Conservation (phyloP, 768 basidiomycete genomes). For the Phanerodontia chrysosporium region DNA sequence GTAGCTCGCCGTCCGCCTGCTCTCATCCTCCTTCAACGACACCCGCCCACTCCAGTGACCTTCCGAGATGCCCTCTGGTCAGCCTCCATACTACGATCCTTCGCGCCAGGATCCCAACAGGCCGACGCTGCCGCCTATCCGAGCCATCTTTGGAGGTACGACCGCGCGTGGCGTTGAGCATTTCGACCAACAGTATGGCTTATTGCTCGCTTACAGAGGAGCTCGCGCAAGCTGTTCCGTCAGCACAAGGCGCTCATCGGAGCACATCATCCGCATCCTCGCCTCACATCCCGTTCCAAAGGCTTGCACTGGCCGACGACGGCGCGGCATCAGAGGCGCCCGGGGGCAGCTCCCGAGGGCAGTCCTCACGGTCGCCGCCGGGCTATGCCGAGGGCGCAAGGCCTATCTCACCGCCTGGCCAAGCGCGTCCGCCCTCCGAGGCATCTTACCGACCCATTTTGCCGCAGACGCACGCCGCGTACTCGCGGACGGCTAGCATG, state of each 20-base stretch:
- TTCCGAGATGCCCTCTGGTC: slow-evolving; percentile 21
- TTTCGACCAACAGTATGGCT: neutral
- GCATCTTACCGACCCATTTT: slow-evolving; percentile 13
- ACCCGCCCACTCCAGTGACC: neutral
- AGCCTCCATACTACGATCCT: slow-evolving; percentile 16
- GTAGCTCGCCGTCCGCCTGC: neutral
- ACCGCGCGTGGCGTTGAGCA: neutral
- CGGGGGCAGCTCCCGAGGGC: slow-evolving; percentile 12
- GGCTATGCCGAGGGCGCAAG: slow-evolving; percentile 8
- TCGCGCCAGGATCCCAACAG: slow-evolving; percentile 31
- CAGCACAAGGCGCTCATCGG: slow-evolving; percentile 16
- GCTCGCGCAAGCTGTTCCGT: slow-evolving; percentile 21
- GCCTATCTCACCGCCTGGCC: slow-evolving; percentile 8
- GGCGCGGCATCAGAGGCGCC: slow-evolving; percentile 9
- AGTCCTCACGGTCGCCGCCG: slow-evolving; percentile 13
- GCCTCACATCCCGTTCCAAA: slow-evolving; percentile 20
- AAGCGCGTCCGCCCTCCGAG: slow-evolving; percentile 16
- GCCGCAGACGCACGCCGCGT: slow-evolving; percentile 10
- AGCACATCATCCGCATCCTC: slow-evolving; percentile 16
- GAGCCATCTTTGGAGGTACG: slow-evolving; percentile 62
- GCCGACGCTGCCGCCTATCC: slow-evolving; percentile 68
- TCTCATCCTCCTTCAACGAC: slow-evolving; percentile 3
- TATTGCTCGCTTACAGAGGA: slow-evolving; percentile 14
- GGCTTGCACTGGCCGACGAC: slow-evolving; percentile 21
- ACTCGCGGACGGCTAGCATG: slow-evolving; percentile 9